Percentiles rank a stretch among this genome's conserved stretches.
Evolutionary conservation across 345 rosid genomes (phyloP).

Genomic region (Arabidopsis thaliana): DNA sequence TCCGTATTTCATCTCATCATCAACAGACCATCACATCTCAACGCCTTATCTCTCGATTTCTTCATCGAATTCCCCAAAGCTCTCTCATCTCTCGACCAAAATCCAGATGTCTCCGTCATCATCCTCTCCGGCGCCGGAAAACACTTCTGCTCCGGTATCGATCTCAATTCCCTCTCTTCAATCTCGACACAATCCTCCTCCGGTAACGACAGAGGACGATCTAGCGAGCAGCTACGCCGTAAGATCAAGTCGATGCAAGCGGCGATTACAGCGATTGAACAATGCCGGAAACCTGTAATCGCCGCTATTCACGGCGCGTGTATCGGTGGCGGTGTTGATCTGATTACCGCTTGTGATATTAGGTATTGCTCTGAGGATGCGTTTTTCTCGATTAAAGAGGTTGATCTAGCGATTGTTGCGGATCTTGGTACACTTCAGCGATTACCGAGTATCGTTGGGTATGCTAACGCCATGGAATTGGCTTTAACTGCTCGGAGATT

Average conservation of each 20-base stretch:
- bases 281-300: constrained; percentile 82
- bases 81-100: constrained; percentile 62
- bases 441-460: constrained; percentile 73
- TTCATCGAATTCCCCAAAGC: constrained; percentile 73
- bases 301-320: constrained; percentile 78
- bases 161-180: constrained; percentile 52
- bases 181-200: constrained; percentile 27
- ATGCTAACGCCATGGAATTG: constrained; percentile 71
- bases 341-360: constrained; percentile 79
- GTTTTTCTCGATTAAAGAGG: constrained; percentile 81
- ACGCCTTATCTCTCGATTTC: constrained; percentile 72
- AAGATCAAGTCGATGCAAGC: constrained; percentile 65
- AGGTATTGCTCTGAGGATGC: constrained; percentile 69
- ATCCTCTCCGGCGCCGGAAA: constrained; percentile 70
- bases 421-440: constrained; percentile 93
- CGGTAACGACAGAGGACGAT: constrained; percentile 56
- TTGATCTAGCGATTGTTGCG: constrained; percentile 76
- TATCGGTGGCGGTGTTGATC: constrained; percentile 73
- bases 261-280: constrained; percentile 75
- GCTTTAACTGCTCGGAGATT: constrained; percentile 73
- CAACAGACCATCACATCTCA: constrained; percentile 64
- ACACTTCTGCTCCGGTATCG: constrained; percentile 86
- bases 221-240: constrained; percentile 59
- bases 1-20: constrained; percentile 60
- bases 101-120: constrained; percentile 59